Evolutionary conservation across 2,329 filamentous ascomycete genomes (phyloP), one percentile per base, ranked within the genome.

Genomic region (Thelonectria rubi): DNA sequence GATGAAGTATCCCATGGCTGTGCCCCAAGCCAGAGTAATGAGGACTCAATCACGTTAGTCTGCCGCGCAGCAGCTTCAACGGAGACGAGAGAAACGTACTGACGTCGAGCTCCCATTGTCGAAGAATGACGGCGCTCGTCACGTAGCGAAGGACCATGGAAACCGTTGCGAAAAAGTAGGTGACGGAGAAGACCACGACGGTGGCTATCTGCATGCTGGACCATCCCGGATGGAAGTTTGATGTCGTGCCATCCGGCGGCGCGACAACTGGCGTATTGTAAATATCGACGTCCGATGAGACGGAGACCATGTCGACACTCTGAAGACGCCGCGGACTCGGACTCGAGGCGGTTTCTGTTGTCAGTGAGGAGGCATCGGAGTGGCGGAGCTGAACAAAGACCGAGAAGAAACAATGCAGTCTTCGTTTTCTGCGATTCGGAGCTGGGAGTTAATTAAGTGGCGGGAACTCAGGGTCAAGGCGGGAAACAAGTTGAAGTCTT

Each of bases 1-100:
- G 15, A 62, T 59, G 11, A 62, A 62, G 55, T 59, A 62, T 3
- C 55, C 60, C 39, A 62, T n/a, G 2, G 60, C 55, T 14, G 55
- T 47, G 5, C 55, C 55, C 55, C 55, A 62, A 3, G 60, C 47
- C 15, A 58, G 30, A 1, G 55, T 62, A 17, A 62, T 59, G n/a
- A 62, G 17, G 8, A 55, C 60, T 63, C 6, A 3, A 5, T 7
- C 4, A n/a, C 3, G 18, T 59, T 30, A 50, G 40, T 5, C 43
- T 21, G 6, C 10, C 5, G 14, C 26, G 3, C 6, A n/a, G 11
- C 5, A 17, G 15, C 6, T 46, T n/a, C 5, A 9, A 26, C 12
- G 14, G 4, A 15, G 18, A 11, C 24, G n/a, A 8, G 5, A n/a
- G n/a, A n/a, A 11, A 48, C 60, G 11, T 26, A 58, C 60, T 39